Evolutionary conservation across 768 basidiomycete species (phyloP), one percentile per base, ranked within the genome.

Genomic region (Pleurotus citrinopileatus): DNA sequence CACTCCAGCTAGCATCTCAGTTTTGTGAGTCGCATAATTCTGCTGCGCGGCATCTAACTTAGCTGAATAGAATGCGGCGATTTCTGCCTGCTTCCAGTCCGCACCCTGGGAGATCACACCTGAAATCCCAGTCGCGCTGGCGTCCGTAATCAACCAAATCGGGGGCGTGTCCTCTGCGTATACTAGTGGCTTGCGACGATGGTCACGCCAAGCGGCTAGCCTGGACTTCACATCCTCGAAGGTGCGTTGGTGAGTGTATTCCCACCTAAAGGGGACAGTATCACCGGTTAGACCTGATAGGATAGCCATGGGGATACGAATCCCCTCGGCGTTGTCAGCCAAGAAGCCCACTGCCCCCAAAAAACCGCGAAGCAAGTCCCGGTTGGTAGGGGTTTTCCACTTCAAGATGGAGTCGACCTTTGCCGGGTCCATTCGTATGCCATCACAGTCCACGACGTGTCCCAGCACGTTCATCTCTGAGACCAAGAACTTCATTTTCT

Each of bases 331-430:
- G 42, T 63, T 60, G 52, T 59, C 56, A 5, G 68, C 64, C 1
- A 68, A 55, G 53, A 66, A 73, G 0, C 67, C 63, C 4, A 70
- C 70, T 4, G 65, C 57, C 20, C 72, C 70, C 0, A 71, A 55
- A 51, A 73, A 71, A 2, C 65, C 61, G 3, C 57, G 57, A n/a
- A 71, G 56, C 19, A 65, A 47, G 34, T 67, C 66, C 13, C 61
- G 60, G 34, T 57, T 64, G 1, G 59, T 65, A 0, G 61, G 65
- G 9, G 53, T 58, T 25, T 63, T 63, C 65, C 64, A 66, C 25
- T 63, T 63, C 2, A 61, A 2, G 0, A 74, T 62, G 0, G 55
- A 26, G 29, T 72, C 66, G 0, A 75, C 59, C 54, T 76, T 77
- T 0, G 46, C 23, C 0, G 64, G 63, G 37, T 73, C 68, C 70